Conservation (phyloP, 371 early-diverging fungal species). For the Mucor plumbeus region DNA sequence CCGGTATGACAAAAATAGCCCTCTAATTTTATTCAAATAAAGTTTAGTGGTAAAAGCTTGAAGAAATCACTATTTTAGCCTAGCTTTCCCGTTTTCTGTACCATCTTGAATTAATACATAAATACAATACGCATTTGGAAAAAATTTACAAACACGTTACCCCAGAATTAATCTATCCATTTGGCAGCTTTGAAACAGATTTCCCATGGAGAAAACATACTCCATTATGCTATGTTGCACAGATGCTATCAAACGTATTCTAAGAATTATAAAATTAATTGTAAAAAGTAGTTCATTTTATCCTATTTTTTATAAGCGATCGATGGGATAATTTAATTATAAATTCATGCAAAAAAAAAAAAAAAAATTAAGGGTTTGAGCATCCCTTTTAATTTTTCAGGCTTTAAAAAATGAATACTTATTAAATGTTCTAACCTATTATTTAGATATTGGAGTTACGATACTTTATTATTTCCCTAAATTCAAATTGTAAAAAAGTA, state of each 20-base stretch:
- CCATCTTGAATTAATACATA: neutral
- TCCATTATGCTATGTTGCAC: neutral
- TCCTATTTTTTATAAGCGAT: neutral
- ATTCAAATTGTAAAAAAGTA: too few relatives aligned
- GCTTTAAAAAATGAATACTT: too few relatives aligned
- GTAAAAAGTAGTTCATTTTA: neutral
- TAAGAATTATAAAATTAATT: too few relatives aligned
- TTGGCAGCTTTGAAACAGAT: neutral
- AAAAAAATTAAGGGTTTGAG: too few relatives aligned
- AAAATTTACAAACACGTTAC: neutral
- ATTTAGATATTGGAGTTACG: too few relatives aligned
- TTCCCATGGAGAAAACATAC: neutral
- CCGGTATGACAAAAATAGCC: neutral
- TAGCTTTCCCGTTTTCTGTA: neutral
- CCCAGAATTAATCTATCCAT: neutral
- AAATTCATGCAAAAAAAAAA: neutral
- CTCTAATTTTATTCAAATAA: neutral
- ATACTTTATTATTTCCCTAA: too few relatives aligned
- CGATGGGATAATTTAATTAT: neutral
- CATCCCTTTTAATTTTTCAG: too few relatives aligned
- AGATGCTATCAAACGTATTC: too few relatives aligned
- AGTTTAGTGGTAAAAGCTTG: neutral
- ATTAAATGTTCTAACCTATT: too few relatives aligned
- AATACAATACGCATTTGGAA: neutral
- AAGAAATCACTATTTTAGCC: neutral